Base-by-base conservation (phyloP, 2,329 filamentous ascomycete species). In the Aspergillus pseudonomiae region DNA sequence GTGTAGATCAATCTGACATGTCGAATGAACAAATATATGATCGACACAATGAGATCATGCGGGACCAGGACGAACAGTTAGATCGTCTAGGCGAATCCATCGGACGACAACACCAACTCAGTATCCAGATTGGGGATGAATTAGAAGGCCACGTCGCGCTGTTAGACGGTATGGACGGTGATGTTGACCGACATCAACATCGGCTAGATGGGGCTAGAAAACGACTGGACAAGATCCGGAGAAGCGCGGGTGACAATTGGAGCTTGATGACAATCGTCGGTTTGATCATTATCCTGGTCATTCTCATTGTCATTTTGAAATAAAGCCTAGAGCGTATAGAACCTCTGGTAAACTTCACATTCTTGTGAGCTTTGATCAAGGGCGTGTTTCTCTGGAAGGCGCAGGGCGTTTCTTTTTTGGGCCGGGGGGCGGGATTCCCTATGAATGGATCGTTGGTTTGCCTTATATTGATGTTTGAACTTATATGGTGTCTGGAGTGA, bases 111-210 rank as follows among this genome's bases (percentile, higher is more conserved):
- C 85, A 96, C 57, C 92, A 98, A 81, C 84, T 99, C 65, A 94
- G 91, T 75, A 96, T 97, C 82, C 92, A 95, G 81, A 98, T 99
- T 73, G 94, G 95, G 34, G 92, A 97, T 76, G 95, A 99, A 83
- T 84, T 99, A 41, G 95, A 98, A 71, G 90, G 89, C 70, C 95
- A 99, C 73, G 91, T 96, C 43, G 85, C 90, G 70, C 84, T 99
- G 83, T 83, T 99, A 34, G 94, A 97, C 76, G 94, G 97, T 72
- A 88, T 96, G 52, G 95, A 98, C 74, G 86, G 86, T 52, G 86
- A 90, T 24, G 91, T 94, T 9, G 93, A 97, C 76, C 83, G 94
- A 63, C 94, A 98, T 79, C 86, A 90, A 76, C 83, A 83, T 30
- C 88, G 91, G 57, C 82, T 99, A 58, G 88, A 93, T 68, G 84